Conservation (phyloP, 1,139 yeast species). For the Wickerhamomyces sp. region DNA sequence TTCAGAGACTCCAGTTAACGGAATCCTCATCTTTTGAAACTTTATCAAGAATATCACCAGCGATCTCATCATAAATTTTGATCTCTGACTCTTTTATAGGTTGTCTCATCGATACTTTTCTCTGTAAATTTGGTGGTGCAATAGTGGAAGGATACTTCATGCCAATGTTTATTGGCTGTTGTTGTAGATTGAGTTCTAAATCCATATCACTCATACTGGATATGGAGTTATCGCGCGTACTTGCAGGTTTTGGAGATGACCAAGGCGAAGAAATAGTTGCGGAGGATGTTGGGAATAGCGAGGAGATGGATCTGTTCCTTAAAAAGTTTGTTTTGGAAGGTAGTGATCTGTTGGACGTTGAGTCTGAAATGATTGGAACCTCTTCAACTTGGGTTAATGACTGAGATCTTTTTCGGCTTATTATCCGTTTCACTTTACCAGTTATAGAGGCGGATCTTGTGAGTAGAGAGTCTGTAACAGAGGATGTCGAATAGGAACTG, state of each 20-base stretch:
- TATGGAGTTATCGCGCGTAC: slow-evolving; percentile 13
- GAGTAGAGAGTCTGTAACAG: slow-evolving; percentile 1
- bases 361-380: background rate
- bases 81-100: slow-evolving; percentile 7
- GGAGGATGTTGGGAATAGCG: slow-evolving; percentile 7
- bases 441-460: slow-evolving; percentile 8
- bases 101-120: slow-evolving; percentile 2
- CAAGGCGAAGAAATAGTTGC: slow-evolving; percentile 3
- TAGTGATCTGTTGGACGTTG: slow-evolving; percentile 4
- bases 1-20: slow-evolving; percentile 22
- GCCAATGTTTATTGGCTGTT: slow-evolving; percentile 6
- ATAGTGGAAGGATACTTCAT: slow-evolving; percentile 3
- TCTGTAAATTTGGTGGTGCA: background rate
- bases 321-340: slow-evolving; percentile 8
- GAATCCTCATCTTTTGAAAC: slow-evolving; percentile 10
- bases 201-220: slow-evolving; percentile 15
- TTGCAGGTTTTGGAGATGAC: background rate
- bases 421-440: slow-evolving; percentile 7
- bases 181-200: slow-evolving; percentile 4
- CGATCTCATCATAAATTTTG: slow-evolving; percentile 19
- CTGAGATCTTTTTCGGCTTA: slow-evolving; percentile 21
- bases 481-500: slow-evolving; percentile 18
- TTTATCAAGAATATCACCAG: slow-evolving; percentile 18
- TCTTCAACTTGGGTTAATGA: slow-evolving; percentile 9
- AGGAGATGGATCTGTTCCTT: slow-evolving; percentile 17